phyloP scores from a whole-genome alignment of 768 basidiomycete genomes.

The Suillus bovinus region DNA sequence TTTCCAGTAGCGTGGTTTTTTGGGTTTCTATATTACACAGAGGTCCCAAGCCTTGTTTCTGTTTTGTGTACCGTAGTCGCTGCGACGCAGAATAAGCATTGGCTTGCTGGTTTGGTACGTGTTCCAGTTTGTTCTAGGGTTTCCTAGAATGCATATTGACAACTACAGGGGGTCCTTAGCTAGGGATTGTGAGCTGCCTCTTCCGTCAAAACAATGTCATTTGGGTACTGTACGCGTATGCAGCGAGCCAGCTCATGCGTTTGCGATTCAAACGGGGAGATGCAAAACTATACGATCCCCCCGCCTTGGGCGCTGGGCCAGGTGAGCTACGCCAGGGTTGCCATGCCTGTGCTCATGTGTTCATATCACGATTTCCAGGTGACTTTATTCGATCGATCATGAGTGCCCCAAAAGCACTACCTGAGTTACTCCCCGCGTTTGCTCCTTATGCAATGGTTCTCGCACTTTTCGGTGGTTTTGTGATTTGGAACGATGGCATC shows the following conservation, averaged over 20 bases:
- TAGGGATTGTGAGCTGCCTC: conserved; percentile 79
- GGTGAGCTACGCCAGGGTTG: conserved; percentile 42
- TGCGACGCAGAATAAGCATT: conserved; percentile 61
- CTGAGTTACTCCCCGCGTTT: conserved; percentile 56
- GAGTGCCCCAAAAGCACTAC: conserved; percentile 51
- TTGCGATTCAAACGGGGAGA: conserved; percentile 62
- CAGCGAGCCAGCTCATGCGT: conserved; percentile 68
- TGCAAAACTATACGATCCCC: conserved; percentile 67
- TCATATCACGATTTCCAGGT: conserved; percentile 37
- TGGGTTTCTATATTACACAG: conserved; percentile 92
- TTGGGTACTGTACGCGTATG: conserved; percentile 89
- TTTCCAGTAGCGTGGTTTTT: conserved; percentile 94
- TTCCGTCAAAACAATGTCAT: conserved; percentile 95
- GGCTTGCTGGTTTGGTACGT: conserved; percentile 74
- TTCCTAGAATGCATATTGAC: conserved; percentile 20
- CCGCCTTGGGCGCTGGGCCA: conserved; percentile 58
- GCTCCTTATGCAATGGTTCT: conserved; percentile 72
- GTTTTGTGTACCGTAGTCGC: conserved; percentile 65
- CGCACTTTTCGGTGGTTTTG: conserved; percentile 63
- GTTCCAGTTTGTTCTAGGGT: conserved; percentile 7
- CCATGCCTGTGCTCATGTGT: background rate
- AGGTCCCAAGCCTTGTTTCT: conserved; percentile 75
- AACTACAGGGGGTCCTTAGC: conserved; percentile 44
- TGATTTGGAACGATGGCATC: conserved; percentile 92
- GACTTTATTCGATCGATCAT: conserved; percentile 55